These are phyloP conservation scores for Corynespora cassiicola DNA, from an alignment of 2,329 filamentous ascomycete genomes.

Conservation along the genomic window DNA sequence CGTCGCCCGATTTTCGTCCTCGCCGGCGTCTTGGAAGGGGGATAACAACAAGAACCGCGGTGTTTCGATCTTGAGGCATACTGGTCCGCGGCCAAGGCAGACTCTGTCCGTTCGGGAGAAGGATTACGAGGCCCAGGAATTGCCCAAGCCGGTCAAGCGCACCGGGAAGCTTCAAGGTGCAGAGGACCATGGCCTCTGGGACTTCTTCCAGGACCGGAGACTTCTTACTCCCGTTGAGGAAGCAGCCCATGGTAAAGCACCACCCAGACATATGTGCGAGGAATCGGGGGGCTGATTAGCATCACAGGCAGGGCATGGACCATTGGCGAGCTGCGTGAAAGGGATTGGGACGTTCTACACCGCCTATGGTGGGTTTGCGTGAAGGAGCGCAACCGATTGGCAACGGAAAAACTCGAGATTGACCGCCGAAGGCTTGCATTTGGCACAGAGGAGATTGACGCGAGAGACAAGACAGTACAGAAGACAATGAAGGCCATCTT, in stretches of 20 bases:
- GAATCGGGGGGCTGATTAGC: constrained; percentile 4
- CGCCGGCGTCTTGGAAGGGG: constrained; percentile 60
- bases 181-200: constrained; percentile 86
- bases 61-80: constrained; percentile 79
- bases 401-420: constrained; percentile 77
- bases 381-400: constrained; percentile 87
- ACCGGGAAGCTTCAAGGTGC: constrained; percentile 68
- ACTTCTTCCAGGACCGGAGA: constrained; percentile 79
- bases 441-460: constrained; percentile 71
- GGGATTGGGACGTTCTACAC: constrained; percentile 94
- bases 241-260: constrained; percentile 70
- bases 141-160: constrained; percentile 75
- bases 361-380: constrained; percentile 92
- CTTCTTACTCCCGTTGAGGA: constrained; percentile 77
- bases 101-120: constrained; percentile 76
- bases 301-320: constrained; percentile 76
- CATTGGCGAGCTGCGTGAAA: constrained; percentile 82
- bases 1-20: constrained; percentile 61
- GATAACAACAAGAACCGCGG: constrained; percentile 84
- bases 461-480: constrained; percentile 72
- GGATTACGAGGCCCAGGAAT: constrained; percentile 47
- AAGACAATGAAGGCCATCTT: constrained; percentile 83
- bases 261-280: too few relatives aligned
- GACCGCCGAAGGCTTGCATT: constrained; percentile 72
- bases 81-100: constrained; percentile 70